Percentiles rank a stretch among this genome's conserved stretches.
These are phyloP conservation scores for Antarctomyces pellizariae DNA, from an alignment of 495 filamentous ascomycete species.

Conservation along the genomic window DNA sequence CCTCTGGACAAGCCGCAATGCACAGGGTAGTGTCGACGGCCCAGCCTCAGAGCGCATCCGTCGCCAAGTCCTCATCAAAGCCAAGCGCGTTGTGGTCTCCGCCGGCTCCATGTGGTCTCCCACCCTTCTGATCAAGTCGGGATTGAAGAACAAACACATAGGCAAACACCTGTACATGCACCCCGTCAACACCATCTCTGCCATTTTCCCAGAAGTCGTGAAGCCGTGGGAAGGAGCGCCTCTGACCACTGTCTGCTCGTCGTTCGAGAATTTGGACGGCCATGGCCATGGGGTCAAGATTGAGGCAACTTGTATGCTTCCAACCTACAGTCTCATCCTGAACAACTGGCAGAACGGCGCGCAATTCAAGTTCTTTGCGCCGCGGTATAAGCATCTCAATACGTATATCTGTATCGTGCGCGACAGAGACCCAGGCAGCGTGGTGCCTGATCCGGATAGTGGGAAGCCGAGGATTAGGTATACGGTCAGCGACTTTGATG, in stretches of 20 bases:
- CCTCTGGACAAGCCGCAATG: slow-evolving; percentile 47
- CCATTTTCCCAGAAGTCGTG: slow-evolving; percentile 37
- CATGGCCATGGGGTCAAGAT: slow-evolving; percentile 69
- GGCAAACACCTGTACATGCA: slow-evolving; percentile 71
- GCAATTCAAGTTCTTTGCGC: slow-evolving; percentile 39
- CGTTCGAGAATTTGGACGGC: slow-evolving; percentile 64
- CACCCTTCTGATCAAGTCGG: slow-evolving; percentile 49
- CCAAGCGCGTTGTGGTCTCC: slow-evolving; percentile 63
- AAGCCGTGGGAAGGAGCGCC: slow-evolving; percentile 59
- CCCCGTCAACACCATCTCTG: slow-evolving; percentile 37
- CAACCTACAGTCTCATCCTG: slow-evolving; percentile 17
- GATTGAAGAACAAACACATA: slow-evolving; percentile 51
- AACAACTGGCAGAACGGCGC: slow-evolving; percentile 38
- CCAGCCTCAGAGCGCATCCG: slow-evolving; percentile 19
- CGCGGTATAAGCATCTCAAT: slow-evolving; percentile 36
- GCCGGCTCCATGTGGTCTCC: slow-evolving; percentile 54
- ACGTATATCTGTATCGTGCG: slow-evolving; percentile 46
- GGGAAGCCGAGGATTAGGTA: slow-evolving; percentile 43
- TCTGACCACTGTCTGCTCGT: slow-evolving; percentile 51
- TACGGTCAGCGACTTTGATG: slow-evolving; percentile 42
- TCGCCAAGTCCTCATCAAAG: slow-evolving; percentile 43
- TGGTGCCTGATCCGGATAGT: slow-evolving; percentile 49
- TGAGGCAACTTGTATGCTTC: slow-evolving; percentile 17
- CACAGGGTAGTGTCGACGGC: slow-evolving; percentile 28
- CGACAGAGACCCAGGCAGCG: slow-evolving; percentile 47